phyloP scores from a whole-genome alignment of 495 filamentous ascomycete genomes.

The Tuber brumale region DNA sequence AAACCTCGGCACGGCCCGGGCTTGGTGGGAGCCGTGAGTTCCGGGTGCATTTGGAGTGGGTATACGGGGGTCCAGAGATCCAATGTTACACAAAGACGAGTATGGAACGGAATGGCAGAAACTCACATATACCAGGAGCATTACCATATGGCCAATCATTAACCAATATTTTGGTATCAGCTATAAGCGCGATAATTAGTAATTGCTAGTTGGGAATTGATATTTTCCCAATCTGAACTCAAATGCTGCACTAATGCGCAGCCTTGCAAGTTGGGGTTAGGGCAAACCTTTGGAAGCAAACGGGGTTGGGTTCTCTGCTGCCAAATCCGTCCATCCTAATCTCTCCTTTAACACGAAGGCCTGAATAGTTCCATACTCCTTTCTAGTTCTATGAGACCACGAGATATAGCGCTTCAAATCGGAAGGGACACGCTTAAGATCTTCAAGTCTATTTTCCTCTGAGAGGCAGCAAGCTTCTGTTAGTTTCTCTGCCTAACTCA shows the following conservation, averaged over 20 bases:
- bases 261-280: background rate
- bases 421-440: slow-evolving; percentile 73
- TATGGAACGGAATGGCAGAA: background rate
- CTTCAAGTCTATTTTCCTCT: slow-evolving; percentile 60
- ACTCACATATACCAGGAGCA: slow-evolving; percentile 52
- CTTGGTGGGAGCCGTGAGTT: background rate
- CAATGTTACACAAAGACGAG: background rate
- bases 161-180: slow-evolving; percentile 54
- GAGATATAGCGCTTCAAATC: slow-evolving; percentile 75
- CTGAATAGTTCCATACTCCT: slow-evolving; percentile 67
- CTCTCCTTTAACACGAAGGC: slow-evolving; percentile 68
- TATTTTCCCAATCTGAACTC: background rate
- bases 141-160: slow-evolving; percentile 95
- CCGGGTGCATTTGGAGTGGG: background rate
- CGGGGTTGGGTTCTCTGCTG: slow-evolving; percentile 23
- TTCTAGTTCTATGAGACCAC: slow-evolving; percentile 65
- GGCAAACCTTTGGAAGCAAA: slow-evolving; percentile 35
- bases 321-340: slow-evolving; percentile 58
- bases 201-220: background rate
- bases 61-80: background rate
- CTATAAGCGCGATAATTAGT: slow-evolving; percentile 17
- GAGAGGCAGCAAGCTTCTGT: slow-evolving; percentile 6
- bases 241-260: background rate
- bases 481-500: background rate
- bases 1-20: background rate